Evolutionary conservation across 1,139 yeast genomes (phyloP), one percentile per base, ranked within the genome.

Genomic region (Zygoascus sp.): DNA sequence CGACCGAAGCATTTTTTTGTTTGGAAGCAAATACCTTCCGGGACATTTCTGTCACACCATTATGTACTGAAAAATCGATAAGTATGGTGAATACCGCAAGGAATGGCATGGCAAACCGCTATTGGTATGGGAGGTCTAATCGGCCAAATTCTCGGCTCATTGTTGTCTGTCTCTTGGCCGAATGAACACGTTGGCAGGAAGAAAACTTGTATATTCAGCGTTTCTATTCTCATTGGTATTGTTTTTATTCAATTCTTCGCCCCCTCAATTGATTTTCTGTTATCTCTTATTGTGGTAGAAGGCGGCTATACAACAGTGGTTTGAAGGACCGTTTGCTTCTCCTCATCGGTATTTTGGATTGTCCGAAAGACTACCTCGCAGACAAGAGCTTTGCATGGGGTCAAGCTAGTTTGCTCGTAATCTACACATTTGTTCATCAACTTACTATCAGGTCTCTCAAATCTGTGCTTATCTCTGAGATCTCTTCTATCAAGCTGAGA

Each of bases 381-480:
- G 44, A 45, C n/a, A 35, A 32, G 5, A 40, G 36, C 11, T 34
- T 34, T 22, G 41, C 46, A n/a, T 58, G 61, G 61, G 59, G 56
- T 5, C 60, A 57, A 41, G 60, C 57, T 1, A 50, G 56, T 36
- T 43, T 62, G 41, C 45, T 58, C 8, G 42, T 53, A 19, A 44
- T 60, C 2, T 56, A 70, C 46, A 69, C 57, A 1, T 50, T 55
- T 40, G 45, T 77, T 22, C 81, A 78, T 57, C 80, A 78, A 52
- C 58, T 71, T 46, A 67, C 81, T 2, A 70, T 79, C 42, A 86
- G 86, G 10, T 85, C 86, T 3, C 66, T 79, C 46, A 70, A 76
- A 48, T 81, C 76, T 63, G 73, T 79, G 57, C 64, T 79, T 49
- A 79, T 78, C 44, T 73, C 80, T 1, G 86, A 81, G 58, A 61